phyloP scores from a whole-genome alignment of 169 alveolate species.

The Eimeria praecox region DNA sequence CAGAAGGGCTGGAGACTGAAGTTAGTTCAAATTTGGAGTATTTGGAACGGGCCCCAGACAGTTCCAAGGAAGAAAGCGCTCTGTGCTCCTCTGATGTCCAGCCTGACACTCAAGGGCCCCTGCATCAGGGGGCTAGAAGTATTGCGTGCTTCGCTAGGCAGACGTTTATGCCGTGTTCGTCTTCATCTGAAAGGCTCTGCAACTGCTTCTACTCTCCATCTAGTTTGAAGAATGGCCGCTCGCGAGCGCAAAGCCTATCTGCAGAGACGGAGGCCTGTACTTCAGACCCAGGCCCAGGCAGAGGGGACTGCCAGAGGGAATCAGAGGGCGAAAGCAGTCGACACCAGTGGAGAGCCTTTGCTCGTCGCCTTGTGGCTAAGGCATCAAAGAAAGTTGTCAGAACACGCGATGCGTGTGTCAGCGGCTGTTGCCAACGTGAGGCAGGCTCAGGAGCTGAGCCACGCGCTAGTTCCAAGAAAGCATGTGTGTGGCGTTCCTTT shows the following conservation, averaged over 20 bases:
- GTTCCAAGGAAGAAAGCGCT: background rate
- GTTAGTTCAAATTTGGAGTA: background rate
- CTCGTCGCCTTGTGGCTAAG: background rate
- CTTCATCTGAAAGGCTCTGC: conserved; percentile 20
- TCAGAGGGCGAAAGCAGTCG: background rate
- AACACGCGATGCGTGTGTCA: background rate
- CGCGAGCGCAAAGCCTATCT: background rate
- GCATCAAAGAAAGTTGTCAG: background rate
- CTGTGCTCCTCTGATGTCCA: background rate
- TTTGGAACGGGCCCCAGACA: background rate
- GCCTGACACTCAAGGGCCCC: background rate
- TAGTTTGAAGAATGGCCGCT: background rate
- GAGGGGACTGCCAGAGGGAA: background rate
- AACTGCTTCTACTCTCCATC: conserved; percentile 40
- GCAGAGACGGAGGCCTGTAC: background rate
- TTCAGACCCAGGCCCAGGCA: conserved; percentile 32
- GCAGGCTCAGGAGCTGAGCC: conserved; percentile 13
- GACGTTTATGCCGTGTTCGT: background rate
- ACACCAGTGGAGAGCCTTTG: conserved; percentile 29
- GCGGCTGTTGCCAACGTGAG: conserved; percentile 15
- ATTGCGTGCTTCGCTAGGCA: conserved; percentile 65
- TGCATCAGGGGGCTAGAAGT: conserved; percentile 14
- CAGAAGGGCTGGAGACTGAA: background rate
- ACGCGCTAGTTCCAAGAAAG: background rate
- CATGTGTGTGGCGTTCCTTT: conserved; percentile 11